Evolutionary conservation across 108 stramenopile species (phyloP), one percentile per base, ranked within the genome.

Genomic region (Fragilaria crotonensis): DNA sequence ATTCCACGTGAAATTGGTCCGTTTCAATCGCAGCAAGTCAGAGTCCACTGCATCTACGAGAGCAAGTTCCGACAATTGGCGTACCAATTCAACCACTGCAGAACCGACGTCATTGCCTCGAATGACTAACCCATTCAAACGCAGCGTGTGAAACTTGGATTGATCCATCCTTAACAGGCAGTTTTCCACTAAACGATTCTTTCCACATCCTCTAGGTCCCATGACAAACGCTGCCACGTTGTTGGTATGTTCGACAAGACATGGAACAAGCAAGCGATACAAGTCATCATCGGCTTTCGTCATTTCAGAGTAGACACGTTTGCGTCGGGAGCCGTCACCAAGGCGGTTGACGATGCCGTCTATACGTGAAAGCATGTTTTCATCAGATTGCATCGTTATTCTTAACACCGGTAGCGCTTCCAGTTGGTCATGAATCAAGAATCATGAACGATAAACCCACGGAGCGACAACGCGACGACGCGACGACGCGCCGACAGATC

Each of bases 141-240:
- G 52, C 20, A 92, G 74, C 19, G 72, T 71, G 33, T 84, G 83
- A 65, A 87, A 92, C 22, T 33, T 58, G 18, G 2, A 36, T 25
- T 50, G 11, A 30, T 62, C 47, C 50, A 31, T 50, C 64, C 5
- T 79, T 63, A 23, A 72, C 17, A 93, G 58, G 63, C 82, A 84
- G 22, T 79, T 69, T 30, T 87, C 81, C 36, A 93, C 47, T 18
- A 93, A 41, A 22, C 85, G 58, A 5, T 67, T 69, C 66, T 93
- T 93, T 2, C 91, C 91, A 46, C 73, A 70, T 1, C 87, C 91
- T 52, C 75, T 55, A 14, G 75, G 70, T 33, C 89, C 89, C 78
- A 84, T 84, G 28, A 91, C 53, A 23, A 91, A 54, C 2, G 84
- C 84, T 17, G 86, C 71, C 7, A 79, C 77, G 28, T 83, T 87